A percentile compares a stretch with the other conserved stretches of the same genome.
phyloP scores from a whole-genome alignment of 129 eudicot genomes.

The Cynara cardunculus region DNA sequence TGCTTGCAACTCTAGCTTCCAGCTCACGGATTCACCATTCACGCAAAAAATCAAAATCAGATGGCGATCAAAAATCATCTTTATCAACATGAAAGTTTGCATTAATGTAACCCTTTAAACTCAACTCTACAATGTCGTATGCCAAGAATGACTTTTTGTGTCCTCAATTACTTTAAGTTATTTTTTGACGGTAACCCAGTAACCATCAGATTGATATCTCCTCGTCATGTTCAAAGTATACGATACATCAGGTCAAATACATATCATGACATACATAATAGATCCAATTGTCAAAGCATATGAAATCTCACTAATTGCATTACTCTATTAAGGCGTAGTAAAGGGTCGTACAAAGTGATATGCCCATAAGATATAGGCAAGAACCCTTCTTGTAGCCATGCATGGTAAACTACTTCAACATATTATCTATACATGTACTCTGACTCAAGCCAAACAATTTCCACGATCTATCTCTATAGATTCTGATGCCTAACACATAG shows the following conservation, averaged over 20 bases:
- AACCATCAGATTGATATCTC: not conserved
- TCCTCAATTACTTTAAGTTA: not conserved
- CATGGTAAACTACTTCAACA: not conserved
- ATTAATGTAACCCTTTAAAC: not conserved
- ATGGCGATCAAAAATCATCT: not conserved
- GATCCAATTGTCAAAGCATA: not conserved
- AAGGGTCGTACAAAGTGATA: not conserved
- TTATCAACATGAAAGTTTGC: not conserved
- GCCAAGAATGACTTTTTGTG: not conserved
- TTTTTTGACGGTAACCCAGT: not conserved
- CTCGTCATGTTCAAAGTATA: not conserved
- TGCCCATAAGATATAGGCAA: not conserved
- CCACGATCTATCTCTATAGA: not conserved
- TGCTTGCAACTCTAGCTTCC: not conserved
- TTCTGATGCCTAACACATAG: not conserved
- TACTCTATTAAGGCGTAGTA: too few species aligned
- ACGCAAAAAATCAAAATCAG: not conserved
- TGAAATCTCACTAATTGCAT: not conserved
- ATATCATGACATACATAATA: too few species aligned
- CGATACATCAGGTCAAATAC: not conserved
- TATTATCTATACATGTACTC: not conserved
- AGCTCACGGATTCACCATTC: not conserved
- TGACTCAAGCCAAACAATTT: not conserved
- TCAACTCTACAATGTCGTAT: not conserved
- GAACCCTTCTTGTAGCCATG: not conserved